Evolutionary conservation across 2,329 filamentous ascomycete genomes (phyloP).

Genomic region (Pyrenophora graminea): DNA sequence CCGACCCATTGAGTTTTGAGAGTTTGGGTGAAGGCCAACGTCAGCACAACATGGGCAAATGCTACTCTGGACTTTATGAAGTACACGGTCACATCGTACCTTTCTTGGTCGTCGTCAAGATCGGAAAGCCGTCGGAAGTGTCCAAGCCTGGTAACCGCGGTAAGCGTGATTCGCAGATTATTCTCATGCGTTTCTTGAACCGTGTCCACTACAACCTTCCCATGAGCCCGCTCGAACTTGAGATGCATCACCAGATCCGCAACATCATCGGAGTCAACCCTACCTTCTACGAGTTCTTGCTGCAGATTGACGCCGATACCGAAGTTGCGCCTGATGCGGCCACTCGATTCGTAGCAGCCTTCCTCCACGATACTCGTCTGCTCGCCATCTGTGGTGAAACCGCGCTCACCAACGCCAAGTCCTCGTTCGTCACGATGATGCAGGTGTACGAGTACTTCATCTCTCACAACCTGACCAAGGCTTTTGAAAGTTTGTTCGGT

Average conservation of each 20-base stretch:
- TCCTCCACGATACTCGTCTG: conserved; percentile 88
- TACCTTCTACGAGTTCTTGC: conserved; percentile 94
- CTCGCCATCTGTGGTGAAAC: conserved; percentile 96
- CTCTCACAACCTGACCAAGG: conserved; percentile 94
- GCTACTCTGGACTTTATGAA: conserved; percentile 97
- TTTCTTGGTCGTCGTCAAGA: conserved; percentile 94
- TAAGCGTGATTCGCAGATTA: conserved; percentile 98
- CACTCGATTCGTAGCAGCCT: conserved; percentile 88
- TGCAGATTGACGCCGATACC: conserved; percentile 97
- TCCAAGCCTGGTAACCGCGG: conserved; percentile 85
- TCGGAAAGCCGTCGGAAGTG: conserved; percentile 82
- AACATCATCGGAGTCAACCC: conserved; percentile 99
- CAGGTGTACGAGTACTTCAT: conserved; percentile 99
- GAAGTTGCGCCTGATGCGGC: conserved; percentile 87
- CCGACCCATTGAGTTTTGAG: conserved; percentile 95
- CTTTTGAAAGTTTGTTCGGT: conserved; percentile 95
- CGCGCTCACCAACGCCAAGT: conserved; percentile 86
- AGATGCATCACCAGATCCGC: conserved; percentile 98
- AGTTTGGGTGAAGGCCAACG: conserved; percentile 93
- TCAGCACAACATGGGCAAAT: conserved; percentile 99
- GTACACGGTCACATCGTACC: conserved; percentile 98
- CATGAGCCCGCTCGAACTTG: conserved; percentile 95
- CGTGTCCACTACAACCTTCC: conserved; percentile 95
- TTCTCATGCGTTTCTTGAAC: conserved; percentile 98
- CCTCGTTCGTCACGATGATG: conserved; percentile 96